These are phyloP conservation scores for Verticillium longisporum DNA, from an alignment of 2,329 filamentous ascomycete genomes.

Conservation along the genomic window DNA sequence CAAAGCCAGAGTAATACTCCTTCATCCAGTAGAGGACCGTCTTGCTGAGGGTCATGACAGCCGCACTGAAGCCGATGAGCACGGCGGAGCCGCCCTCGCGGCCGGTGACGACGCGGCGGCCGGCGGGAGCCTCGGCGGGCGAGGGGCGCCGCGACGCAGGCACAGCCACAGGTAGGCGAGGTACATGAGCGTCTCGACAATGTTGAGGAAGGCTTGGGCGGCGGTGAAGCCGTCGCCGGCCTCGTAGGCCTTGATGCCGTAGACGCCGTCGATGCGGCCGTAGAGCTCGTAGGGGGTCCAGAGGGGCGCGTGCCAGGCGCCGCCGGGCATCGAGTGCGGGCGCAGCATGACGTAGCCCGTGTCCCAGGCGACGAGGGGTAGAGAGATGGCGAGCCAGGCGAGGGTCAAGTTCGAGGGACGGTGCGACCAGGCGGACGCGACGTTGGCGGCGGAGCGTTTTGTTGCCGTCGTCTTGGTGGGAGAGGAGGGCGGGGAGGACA, in stretches of 20 bases:
- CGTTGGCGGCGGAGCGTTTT: constrained; percentile 1
- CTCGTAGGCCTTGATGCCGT: constrained; percentile 68
- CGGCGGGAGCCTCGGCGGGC: constrained; percentile 13
- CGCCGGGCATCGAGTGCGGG: constrained; percentile 76
- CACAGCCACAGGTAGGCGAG: constrained; percentile 42
- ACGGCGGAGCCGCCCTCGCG: constrained; percentile 35
- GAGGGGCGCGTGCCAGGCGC: constrained; percentile 62
- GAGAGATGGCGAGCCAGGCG: constrained; percentile 65
- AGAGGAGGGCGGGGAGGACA: constrained; percentile 11
- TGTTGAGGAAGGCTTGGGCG: constrained; percentile 65
- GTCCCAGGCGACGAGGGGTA: constrained; percentile 80
- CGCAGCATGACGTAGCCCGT: constrained; percentile 71
- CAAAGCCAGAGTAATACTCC: constrained; percentile 49
- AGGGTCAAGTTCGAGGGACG: constrained; percentile 40
- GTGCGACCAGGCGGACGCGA: constrained; percentile 24
- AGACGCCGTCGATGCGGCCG: constrained; percentile 71
- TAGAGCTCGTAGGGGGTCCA: constrained; percentile 78
- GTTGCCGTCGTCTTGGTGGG: constrained; percentile 10
- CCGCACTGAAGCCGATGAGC: constrained; percentile 42
- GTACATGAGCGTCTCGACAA: constrained; percentile 62
- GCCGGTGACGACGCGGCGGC: constrained; percentile 30
- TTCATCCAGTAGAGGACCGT: constrained; percentile 54
- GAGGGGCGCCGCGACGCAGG: constrained; percentile 10
- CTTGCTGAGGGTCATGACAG: constrained; percentile 56
- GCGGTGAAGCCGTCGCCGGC: constrained; percentile 66